Evolutionary conservation across 2,329 filamentous ascomycete genomes (phyloP).

Genomic region (Elsinoe australis): DNA sequence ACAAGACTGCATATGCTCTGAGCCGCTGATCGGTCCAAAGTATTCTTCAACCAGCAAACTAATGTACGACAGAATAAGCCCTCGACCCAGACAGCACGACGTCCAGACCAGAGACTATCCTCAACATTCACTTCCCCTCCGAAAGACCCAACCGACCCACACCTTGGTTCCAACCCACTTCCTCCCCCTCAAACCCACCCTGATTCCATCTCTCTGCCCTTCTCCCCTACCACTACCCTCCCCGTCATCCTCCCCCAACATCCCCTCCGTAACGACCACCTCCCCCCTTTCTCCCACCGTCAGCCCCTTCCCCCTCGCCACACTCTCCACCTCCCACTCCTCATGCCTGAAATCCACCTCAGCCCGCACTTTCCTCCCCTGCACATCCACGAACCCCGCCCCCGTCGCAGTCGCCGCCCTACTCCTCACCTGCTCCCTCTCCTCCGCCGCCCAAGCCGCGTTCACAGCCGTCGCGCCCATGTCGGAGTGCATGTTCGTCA

Average conservation of each 20-base stretch:
- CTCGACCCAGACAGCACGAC: too few species aligned
- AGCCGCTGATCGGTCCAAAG: too few species aligned
- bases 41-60: too few species aligned
- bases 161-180: slow-evolving; percentile 37
- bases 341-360: slow-evolving; percentile 47
- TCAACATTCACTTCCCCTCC: slow-evolving; percentile 18
- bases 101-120: too few species aligned
- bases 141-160: slow-evolving; percentile 34
- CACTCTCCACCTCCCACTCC: slow-evolving; percentile 36
- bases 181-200: slow-evolving; percentile 29
- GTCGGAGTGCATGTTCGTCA: slow-evolving; percentile 63
- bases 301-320: slow-evolving; percentile 34
- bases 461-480: slow-evolving; percentile 42
- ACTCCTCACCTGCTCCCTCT: background rate
- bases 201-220: too few species aligned
- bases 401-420: slow-evolving; percentile 38
- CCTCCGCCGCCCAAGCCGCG: background rate
- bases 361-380: slow-evolving; percentile 50
- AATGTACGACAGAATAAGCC: too few species aligned
- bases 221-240: slow-evolving; percentile 11
- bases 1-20: too few species aligned
- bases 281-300: slow-evolving; percentile 27
- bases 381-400: slow-evolving; percentile 53
- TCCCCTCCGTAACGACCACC: slow-evolving; percentile 27
- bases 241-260: slow-evolving; percentile 27